Percentiles rank a stretch among this genome's conserved stretches.
phyloP scores from a whole-genome alignment of 2,329 filamentous ascomycete genomes.

The Pseudogymnoascus sp. region DNA sequence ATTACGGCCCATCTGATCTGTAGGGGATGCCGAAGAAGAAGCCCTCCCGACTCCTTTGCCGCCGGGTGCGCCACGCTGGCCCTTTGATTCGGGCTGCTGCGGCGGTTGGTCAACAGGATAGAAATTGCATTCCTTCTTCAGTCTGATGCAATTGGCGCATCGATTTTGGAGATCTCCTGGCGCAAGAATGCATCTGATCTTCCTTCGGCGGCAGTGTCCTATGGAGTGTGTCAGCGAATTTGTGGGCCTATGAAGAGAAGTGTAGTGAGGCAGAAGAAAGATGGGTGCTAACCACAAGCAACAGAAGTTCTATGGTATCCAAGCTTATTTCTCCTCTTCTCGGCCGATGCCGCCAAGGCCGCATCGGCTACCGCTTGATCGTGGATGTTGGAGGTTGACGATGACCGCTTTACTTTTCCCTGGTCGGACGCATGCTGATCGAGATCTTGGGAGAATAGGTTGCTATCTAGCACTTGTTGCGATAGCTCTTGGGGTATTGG shows the following conservation, averaged over 20 bases:
- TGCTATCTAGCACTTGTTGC: conserved; percentile 4
- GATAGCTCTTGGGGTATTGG: conserved; percentile 4
- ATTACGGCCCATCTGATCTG: conserved; percentile 34
- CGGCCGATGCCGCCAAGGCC: conserved; percentile 33
- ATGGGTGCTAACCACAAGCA: conserved; percentile 71
- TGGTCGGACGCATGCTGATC: background rate
- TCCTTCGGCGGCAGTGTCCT: conserved; percentile 88
- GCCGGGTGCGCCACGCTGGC: conserved; percentile 30
- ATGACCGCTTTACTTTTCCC: conserved; percentile 35
- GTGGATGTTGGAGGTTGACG: conserved; percentile 41
- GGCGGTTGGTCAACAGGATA: conserved; percentile 75
- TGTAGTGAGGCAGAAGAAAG: conserved; percentile 10
- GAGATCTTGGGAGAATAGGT: conserved; percentile 3
- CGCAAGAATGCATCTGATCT: conserved; percentile 81
- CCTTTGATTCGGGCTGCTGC: conserved; percentile 34
- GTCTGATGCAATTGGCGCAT: conserved; percentile 84
- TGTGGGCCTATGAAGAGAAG: conserved; percentile 4
- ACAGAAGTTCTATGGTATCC: conserved; percentile 94
- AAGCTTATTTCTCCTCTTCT: conserved; percentile 79
- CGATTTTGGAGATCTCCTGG: conserved; percentile 63
- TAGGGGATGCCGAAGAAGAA: conserved; percentile 37
- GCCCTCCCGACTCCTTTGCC: background rate
- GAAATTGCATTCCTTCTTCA: conserved; percentile 93
- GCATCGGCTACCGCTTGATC: conserved; percentile 30
- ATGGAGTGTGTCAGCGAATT: conserved; percentile 17